Base-by-base conservation (phyloP, 176 grass and related monocot species). In the Carex pumila region DNA sequence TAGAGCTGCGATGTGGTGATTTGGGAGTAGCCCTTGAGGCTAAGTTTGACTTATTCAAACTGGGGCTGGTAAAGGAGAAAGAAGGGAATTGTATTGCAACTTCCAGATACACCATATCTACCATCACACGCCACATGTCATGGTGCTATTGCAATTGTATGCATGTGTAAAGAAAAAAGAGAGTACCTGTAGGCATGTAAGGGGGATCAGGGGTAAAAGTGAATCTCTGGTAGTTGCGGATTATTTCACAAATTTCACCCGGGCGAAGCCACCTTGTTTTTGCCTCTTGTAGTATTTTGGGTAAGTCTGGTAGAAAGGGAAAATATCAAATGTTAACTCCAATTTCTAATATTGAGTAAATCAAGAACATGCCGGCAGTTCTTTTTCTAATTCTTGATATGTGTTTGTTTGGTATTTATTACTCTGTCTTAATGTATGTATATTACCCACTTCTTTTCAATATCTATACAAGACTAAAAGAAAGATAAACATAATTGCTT, bases 191-290 rank as follows among this genome's bases (percentile, higher is more conserved):
- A 56, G 88, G 88, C 80, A 61, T 86, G 71, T 68, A 86, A 79
- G 84, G 88, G 34, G 88, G 88, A 83, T 89, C 88, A 62, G 88
- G 70, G 11, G 84, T 84, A 49, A 89, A 82, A 18, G 54, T 54
- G 58, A 89, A 89, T 55, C 68, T 76, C 79, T 83, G 56, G 10
- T 89, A 84, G 71, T 89, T 89, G 60, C 88, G 70, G 69, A 89
- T 84, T 34, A 89, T 84, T 86, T 86, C 88, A 79, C 88, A 89
- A 79, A 89, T 89, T 64, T 89, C 88, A 68, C 84, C 73, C 29
- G 88, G 84, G 76, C 88, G 88, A 79, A 89, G 88, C 88, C 88
- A 89, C 12, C 88, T 81, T 61, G 30, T 79, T 86, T 83, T 86
- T 57, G 88, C 88, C 69, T 89, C 88, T 43, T 71, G 84, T 82